A percentile compares a stretch with the other conserved stretches of the same genome.
Conservation (phyloP, 371 early-diverging fungal genomes). For the Mucor indicus region DNA sequence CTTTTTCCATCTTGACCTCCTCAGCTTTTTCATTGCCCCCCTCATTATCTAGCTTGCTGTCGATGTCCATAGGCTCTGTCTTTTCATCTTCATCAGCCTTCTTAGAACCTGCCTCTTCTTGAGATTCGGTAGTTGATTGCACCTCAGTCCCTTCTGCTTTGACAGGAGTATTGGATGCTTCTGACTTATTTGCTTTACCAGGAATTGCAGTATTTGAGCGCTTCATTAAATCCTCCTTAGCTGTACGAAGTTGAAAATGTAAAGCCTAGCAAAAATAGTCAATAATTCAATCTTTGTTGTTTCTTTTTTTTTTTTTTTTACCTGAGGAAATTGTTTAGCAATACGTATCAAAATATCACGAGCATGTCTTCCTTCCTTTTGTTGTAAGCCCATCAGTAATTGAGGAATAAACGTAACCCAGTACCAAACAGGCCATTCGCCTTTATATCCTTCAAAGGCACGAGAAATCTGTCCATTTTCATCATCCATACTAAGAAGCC, state of each 20-base stretch:
- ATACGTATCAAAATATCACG: constrained; percentile 84
- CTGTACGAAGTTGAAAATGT: constrained; percentile 91
- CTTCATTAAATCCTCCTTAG: constrained; percentile 86
- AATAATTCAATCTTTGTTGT: not conserved
- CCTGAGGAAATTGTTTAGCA: constrained; percentile 95
- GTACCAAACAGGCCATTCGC: constrained; percentile 93
- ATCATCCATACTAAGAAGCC: constrained; percentile 92
- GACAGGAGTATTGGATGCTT: not conserved
- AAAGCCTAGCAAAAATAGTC: constrained; percentile 47
- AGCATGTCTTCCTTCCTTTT: constrained; percentile 80
- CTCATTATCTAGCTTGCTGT: not conserved
- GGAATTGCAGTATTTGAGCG: constrained; percentile 20
- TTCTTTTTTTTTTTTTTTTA: constrained; percentile 18
- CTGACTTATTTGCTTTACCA: not conserved
- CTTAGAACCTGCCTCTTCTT: too few species aligned
- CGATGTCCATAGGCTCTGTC: not conserved
- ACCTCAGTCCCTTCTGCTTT: too few species aligned
- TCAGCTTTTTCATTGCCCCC: not conserved
- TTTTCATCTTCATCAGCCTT: not conserved
- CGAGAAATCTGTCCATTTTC: constrained; percentile 66
- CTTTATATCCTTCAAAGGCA: constrained; percentile 87
- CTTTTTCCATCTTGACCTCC: not conserved
- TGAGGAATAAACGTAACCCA: constrained; percentile 99
- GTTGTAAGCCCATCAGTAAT: constrained; percentile 74
- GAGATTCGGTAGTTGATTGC: too few species aligned